Conservation (phyloP, 169 alveolate genomes). For the Plasmodium blacklocki region DNA sequence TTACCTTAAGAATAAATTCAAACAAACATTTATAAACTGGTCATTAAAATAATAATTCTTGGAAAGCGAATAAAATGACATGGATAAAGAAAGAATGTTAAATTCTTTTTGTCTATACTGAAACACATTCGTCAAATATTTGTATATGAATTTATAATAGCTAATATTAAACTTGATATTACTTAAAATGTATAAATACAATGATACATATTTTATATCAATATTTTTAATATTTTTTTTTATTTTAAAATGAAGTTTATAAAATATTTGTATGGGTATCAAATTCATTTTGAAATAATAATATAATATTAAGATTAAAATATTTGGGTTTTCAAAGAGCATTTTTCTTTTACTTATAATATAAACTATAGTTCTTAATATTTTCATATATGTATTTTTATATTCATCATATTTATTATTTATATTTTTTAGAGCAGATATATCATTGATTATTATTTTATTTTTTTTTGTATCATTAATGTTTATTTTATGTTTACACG, state of each 20-base stretch:
- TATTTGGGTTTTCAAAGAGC: slow-evolving; percentile 23
- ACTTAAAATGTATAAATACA: slow-evolving; percentile 47
- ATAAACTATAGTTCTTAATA: slow-evolving; percentile 36
- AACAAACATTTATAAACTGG: slow-evolving; percentile 14
- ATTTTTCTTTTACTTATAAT: slow-evolving; percentile 17
- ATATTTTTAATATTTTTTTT: slow-evolving; percentile 45
- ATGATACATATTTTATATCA: slow-evolving; percentile 35
- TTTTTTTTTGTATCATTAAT: neutral
- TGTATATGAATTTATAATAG: slow-evolving; percentile 37
- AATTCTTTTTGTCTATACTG: slow-evolving; percentile 8
- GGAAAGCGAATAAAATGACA: slow-evolving; percentile 51
- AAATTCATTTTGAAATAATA: slow-evolving; percentile 51
- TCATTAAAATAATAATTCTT: slow-evolving; percentile 37
- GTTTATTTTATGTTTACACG: neutral
- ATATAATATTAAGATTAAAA: slow-evolving; percentile 39
- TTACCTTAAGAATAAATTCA: slow-evolving; percentile 19
- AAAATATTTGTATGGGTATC: slow-evolving; percentile 69
- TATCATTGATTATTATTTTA: neutral
- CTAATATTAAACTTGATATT: slow-evolving; percentile 27
- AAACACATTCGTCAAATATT: slow-evolving; percentile 16
- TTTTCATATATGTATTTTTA: slow-evolving; percentile 39
- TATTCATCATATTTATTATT: slow-evolving; percentile 22
- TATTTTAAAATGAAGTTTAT: slow-evolving; percentile 33
- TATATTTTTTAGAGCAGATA: neutral
- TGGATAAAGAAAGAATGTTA: slow-evolving; percentile 24